Evolutionary conservation across 2,329 filamentous ascomycete species (phyloP), one percentile per base, ranked within the genome.

Genomic region (Microcera coccophila): DNA sequence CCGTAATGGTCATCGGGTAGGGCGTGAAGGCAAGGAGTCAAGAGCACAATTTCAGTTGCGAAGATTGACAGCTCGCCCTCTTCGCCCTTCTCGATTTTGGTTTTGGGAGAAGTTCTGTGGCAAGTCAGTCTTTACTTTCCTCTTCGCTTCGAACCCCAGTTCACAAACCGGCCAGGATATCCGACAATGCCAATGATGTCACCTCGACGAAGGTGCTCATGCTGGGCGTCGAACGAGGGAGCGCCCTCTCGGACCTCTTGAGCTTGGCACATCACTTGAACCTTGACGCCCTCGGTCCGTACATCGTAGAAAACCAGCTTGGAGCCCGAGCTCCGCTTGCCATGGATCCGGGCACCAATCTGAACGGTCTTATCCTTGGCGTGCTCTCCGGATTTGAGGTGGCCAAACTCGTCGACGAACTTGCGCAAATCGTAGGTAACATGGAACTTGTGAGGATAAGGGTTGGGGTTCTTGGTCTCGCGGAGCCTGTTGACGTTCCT

Each of bases 261-360:
- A 35, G 86, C 79, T 68, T 96, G 90, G 64, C 89, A 94, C 76
- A 97, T 88, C 51, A 97, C 82, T 73, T 98, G 94, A 36, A 95
- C 75, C 66, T 87, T 86, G 54, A 75, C 69, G 37, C 76, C 76
- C 59, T 69, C 65, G 38, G 63, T 67, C 46, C 66, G 65, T 39
- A 69, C 62, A 47, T 95, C 90, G 72, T 95, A 96, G 74, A 96
- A 96, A 61, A 87, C 81, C 45, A 96, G 79, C 76, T 95, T 95
- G 66, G 79, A 76, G 43, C 90, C 90, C 5, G 87, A 81, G 0
- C 83, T 72, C 54, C 91, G 85, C 75, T 89, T 90, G 67, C 86
- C 87, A 72, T 93, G 95, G 66, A 98, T 89, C 62, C 93, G 81
- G 34, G 86, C 89, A 48, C 86, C 91, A 33, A 97, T 73, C 48